These are phyloP conservation scores for Syncephalastrum sp. DNA, from an alignment of 371 early-diverging fungal genomes.

Conservation along the genomic window DNA sequence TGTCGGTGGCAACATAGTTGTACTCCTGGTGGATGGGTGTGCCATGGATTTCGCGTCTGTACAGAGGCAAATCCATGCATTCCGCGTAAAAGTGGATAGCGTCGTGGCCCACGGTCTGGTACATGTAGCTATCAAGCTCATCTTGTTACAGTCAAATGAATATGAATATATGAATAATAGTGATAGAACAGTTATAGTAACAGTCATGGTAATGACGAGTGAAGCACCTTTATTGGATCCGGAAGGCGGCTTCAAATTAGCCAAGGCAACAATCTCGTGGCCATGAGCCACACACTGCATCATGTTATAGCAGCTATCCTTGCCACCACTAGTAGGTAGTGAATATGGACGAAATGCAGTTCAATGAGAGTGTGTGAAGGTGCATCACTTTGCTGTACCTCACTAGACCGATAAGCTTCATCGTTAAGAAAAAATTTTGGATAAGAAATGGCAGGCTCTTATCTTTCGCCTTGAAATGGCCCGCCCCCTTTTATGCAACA, in stretches of 20 bases:
- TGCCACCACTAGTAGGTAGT: slow-evolving; percentile 86
- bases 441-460: no score
- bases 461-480: no score
- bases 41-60: slow-evolving; percentile 78
- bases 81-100: slow-evolving; percentile 83
- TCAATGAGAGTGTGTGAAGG: no score
- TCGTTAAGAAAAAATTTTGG: neutral
- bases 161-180: no score
- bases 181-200: no score
- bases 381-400: slow-evolving; percentile 17
- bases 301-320: slow-evolving; percentile 98
- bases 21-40: slow-evolving; percentile 65
- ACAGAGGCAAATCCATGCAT: slow-evolving; percentile 91
- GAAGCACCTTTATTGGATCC: slow-evolving; percentile 60
- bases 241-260: slow-evolving; percentile 87
- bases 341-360: no score
- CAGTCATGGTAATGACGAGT: neutral
- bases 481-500: no score
- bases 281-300: slow-evolving; percentile 94
- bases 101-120: slow-evolving; percentile 98
- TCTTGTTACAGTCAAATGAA: slow-evolving; percentile 37
- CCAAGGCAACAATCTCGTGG: slow-evolving; percentile 92
- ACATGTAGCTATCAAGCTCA: slow-evolving; percentile 98
- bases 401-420: slow-evolving; percentile 42
- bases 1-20: slow-evolving; percentile 60